Conservation (phyloP, 2,329 filamentous ascomycete species). For the Aureobasidium sp. region DNA sequence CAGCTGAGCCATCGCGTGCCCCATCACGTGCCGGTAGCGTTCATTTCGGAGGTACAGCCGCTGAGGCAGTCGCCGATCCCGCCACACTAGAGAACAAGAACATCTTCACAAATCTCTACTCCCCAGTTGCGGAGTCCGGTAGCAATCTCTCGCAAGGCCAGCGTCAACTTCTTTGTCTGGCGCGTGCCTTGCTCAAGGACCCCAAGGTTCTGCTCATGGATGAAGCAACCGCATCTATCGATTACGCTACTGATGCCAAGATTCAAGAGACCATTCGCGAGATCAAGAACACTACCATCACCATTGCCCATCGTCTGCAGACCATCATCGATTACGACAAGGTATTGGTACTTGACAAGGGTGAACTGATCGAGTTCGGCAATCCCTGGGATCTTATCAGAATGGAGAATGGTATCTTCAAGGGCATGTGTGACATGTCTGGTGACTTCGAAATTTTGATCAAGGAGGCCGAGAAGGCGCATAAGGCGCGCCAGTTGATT, state of each 20-base stretch:
- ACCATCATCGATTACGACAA: slow-evolving; percentile 99
- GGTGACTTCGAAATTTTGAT: slow-evolving; percentile 54
- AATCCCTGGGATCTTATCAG: slow-evolving; percentile 76
- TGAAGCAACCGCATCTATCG: slow-evolving; percentile 94
- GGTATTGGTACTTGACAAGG: slow-evolving; percentile 88
- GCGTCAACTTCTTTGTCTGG: slow-evolving; percentile 87
- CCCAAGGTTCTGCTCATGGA: slow-evolving; percentile 98
- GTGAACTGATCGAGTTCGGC: slow-evolving; percentile 79
- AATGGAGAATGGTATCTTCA: slow-evolving; percentile 60
- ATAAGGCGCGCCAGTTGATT: slow-evolving; percentile 36
- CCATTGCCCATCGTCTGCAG: slow-evolving; percentile 89
- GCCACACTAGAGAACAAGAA: slow-evolving; percentile 74
- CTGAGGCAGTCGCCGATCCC: slow-evolving; percentile 23
- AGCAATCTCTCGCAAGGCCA: slow-evolving; percentile 94
- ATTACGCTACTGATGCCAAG: slow-evolving; percentile 90
- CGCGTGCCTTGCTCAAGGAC: slow-evolving; percentile 81
- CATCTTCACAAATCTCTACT: slow-evolving; percentile 80
- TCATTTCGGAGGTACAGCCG: background rate
- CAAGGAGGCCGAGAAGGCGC: slow-evolving; percentile 49
- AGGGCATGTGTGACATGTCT: slow-evolving; percentile 61
- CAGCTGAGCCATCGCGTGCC: slow-evolving; percentile 33
- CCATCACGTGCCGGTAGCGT: slow-evolving; percentile 21
- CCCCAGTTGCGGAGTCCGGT: slow-evolving; percentile 79
- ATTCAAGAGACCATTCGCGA: slow-evolving; percentile 97
- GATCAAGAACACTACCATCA: slow-evolving; percentile 84